phyloP scores from a whole-genome alignment of 805 yeast genomes.

The Torulaspora maleeae region DNA sequence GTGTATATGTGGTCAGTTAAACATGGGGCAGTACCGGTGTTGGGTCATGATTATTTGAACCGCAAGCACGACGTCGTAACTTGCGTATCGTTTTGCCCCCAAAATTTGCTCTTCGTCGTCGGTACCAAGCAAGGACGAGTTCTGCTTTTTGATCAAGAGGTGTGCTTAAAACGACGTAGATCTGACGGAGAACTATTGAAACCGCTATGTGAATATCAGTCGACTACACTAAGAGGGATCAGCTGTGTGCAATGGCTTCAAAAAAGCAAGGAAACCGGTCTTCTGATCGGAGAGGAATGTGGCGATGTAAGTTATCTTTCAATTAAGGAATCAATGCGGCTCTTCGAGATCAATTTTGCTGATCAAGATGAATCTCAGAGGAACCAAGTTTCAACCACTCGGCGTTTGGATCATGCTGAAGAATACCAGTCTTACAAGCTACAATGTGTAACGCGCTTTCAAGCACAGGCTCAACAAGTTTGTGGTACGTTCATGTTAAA shows the following conservation, averaged over 20 bases:
- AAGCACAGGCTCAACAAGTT: conserved; percentile 53
- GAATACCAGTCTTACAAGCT: conserved; percentile 12
- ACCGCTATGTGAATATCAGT: conserved; percentile 21
- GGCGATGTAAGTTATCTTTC: conserved; percentile 53
- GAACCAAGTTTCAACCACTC: neutral
- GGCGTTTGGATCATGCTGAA: neutral
- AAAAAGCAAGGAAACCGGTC: conserved; percentile 18
- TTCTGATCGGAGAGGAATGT: conserved; percentile 60
- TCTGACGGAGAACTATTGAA: conserved; percentile 4
- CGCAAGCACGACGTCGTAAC: conserved; percentile 43
- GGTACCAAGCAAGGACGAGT: conserved; percentile 58
- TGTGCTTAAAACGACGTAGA: conserved; percentile 13
- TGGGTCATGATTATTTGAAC: conserved; percentile 37
- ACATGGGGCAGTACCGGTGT: conserved; percentile 41
- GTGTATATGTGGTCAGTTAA: conserved; percentile 61
- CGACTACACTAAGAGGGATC: conserved; percentile 40
- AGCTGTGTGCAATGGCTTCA: conserved; percentile 60
- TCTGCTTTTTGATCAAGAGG: conserved; percentile 41
- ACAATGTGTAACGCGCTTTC: conserved; percentile 33
- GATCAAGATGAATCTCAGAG: neutral
- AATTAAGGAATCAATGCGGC: conserved; percentile 12
- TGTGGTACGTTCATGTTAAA: conserved; percentile 43
- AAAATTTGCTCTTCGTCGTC: conserved; percentile 44
- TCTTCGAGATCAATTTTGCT: neutral
- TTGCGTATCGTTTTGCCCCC: conserved; percentile 51